phyloP scores from a whole-genome alignment of 768 basidiomycete genomes.

The Panaeolus papilionaceus region DNA sequence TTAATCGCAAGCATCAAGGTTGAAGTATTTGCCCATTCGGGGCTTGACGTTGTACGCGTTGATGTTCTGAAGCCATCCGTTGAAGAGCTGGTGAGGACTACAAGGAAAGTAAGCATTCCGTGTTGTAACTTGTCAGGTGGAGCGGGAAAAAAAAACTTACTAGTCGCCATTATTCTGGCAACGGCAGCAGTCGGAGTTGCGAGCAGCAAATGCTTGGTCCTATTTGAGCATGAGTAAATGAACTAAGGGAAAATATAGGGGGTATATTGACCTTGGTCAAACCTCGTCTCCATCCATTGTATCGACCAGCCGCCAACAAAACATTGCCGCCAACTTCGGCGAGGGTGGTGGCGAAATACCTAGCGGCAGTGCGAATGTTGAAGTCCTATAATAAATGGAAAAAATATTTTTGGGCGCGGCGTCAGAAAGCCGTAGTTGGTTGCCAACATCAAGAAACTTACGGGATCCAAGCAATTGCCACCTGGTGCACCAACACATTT shows the following conservation, averaged over 20 bases:
- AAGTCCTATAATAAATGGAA: constrained; percentile 51
- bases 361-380: constrained; percentile 73
- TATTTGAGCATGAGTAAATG: constrained; percentile 30
- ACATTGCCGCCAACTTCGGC: constrained; percentile 56
- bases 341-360: constrained; percentile 62
- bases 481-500: constrained; percentile 70
- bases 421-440: constrained; percentile 10
- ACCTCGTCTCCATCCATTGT: constrained; percentile 73
- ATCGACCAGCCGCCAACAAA: constrained; percentile 65
- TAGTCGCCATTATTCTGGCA: constrained; percentile 91
- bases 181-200: constrained; percentile 57
- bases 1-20: constrained; percentile 52
- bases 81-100: constrained; percentile 73
- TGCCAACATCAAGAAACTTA: constrained; percentile 31
- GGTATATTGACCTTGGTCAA: constrained; percentile 59
- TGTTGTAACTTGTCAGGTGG: neutral
- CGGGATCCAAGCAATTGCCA: constrained; percentile 54
- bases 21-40: constrained; percentile 70
- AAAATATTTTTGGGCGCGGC: neutral
- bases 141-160: constrained; percentile 46
- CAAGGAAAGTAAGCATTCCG: constrained; percentile 14
- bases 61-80: constrained; percentile 72
- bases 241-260: constrained; percentile 2
- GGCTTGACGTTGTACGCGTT: constrained; percentile 51
- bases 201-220: constrained; percentile 65